phyloP scores from a whole-genome alignment of 23 red algal species.

The Gracilaria caudata region DNA sequence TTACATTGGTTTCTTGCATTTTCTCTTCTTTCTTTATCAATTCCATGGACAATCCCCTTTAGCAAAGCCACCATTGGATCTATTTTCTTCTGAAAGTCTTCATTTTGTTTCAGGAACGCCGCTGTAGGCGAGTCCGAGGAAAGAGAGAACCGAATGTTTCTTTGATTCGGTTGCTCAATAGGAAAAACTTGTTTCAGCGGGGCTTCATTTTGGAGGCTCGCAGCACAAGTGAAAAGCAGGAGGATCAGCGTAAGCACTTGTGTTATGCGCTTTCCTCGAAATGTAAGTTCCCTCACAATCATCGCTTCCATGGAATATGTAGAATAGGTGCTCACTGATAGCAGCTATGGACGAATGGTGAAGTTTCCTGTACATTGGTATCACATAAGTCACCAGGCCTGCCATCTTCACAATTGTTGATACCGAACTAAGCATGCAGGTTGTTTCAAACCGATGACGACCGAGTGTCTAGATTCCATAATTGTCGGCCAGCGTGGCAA shows the following conservation, averaged over 20 bases:
- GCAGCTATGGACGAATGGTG: background rate
- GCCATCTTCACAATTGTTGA: background rate
- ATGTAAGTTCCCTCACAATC: background rate
- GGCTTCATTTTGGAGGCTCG: background rate
- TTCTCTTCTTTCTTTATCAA: background rate
- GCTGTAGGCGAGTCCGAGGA: background rate
- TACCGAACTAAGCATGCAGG: background rate
- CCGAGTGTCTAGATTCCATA: background rate
- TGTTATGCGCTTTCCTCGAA: background rate
- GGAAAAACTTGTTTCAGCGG: background rate
- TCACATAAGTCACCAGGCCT: background rate
- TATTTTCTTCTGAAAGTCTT: background rate
- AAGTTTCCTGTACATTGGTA: background rate
- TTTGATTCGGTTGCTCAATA: conserved; percentile 6
- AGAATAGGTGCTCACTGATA: background rate
- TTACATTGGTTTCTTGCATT: background rate
- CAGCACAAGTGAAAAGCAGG: background rate
- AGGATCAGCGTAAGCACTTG: background rate
- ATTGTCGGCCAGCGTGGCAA: background rate
- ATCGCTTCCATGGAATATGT: background rate
- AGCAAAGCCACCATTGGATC: conserved; percentile 6
- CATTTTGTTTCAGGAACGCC: background rate
- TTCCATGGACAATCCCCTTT: background rate
- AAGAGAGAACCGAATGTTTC: background rate
- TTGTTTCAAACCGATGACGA: background rate